Evolutionary conservation across 306 rosid genomes (phyloP), one percentile per base, ranked within the genome.

Genomic region (Acacia confusa): DNA sequence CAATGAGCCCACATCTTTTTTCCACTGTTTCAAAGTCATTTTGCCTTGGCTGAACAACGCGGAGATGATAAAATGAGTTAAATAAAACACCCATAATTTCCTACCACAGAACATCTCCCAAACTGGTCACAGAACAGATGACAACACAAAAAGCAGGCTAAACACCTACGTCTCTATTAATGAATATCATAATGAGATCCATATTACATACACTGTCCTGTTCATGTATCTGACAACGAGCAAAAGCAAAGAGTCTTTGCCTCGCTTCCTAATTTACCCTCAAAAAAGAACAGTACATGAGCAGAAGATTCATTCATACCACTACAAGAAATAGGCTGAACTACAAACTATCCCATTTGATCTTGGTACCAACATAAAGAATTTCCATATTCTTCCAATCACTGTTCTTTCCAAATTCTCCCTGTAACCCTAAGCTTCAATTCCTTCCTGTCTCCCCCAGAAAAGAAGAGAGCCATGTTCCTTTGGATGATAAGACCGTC

Each of bases 381-480:
- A 82, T 61, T 30, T 50, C 72, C 68, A 77, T 79, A 43, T 57
- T 25, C 20, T 57, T 25, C 57, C 63, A 2, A 36, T 85, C 84
- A 92, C 82, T 87, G 93, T 78, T 94, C 97, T 79, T 94, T 94
- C 97, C 98, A 94, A 47, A 94, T 94, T 85, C 98, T 91, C 41
- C 98, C 97, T 13, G 97, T 94, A 74, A 94, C 90, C 85, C 98
- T 83, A 24, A 94, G 88, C 82, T 91, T 94, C 84, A 94, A 77
- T 20, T 94, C 98, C 81, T 94, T 94, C 72, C 94, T 61, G 80
- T 92, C 97, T 38, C 88, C 94, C 0, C 97, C 97, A 0, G 97
- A 94, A 81, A 94, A 92, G 83, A 92, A 92, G 76, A 94, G 94
- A 25, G 98, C 98, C 97, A 94, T 92, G 66, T 88, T 92, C 55